These are phyloP conservation scores for Trichoderma harzianum DNA, from an alignment of 2,329 filamentous ascomycete species.

Conservation along the genomic window DNA sequence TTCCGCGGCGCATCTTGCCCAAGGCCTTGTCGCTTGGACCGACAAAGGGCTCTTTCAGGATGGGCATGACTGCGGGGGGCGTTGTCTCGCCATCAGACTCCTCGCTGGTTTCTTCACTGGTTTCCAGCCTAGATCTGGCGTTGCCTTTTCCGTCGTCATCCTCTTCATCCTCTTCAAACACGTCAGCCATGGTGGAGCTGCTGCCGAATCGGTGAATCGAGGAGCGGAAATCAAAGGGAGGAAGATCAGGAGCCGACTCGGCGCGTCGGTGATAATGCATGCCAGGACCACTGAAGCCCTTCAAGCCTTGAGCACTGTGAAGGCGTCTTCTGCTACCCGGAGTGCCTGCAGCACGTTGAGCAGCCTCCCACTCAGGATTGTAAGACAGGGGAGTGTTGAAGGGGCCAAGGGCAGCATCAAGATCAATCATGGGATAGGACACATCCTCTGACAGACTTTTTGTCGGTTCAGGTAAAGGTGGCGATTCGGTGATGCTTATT, in stretches of 20 bases:
- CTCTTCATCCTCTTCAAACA: constrained; percentile 82
- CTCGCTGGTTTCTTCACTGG: constrained; percentile 42
- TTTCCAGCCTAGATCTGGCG: constrained; percentile 41
- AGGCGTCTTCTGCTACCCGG: constrained; percentile 62
- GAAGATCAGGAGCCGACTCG: constrained; percentile 76
- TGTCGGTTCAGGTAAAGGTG: constrained; percentile 32
- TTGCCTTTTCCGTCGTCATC: constrained; percentile 46
- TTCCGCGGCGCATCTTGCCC: constrained; percentile 40
- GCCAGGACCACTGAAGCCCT: constrained; percentile 64
- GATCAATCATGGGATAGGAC: constrained; percentile 79
- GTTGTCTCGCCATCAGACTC: constrained; percentile 45
- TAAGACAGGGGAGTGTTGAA: constrained; percentile 75
- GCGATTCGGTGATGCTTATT: constrained; percentile 42
- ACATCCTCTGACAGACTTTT: constrained; percentile 56
- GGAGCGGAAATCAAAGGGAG: constrained; percentile 65
- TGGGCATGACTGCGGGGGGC: constrained; percentile 28
- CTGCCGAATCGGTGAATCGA: constrained; percentile 61
- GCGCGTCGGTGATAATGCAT: constrained; percentile 75
- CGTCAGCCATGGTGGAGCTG: constrained; percentile 75
- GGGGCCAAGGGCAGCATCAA: constrained; percentile 88
- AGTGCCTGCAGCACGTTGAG: constrained; percentile 55
- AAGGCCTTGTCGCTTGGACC: constrained; percentile 24
- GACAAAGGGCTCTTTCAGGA: constrained; percentile 24
- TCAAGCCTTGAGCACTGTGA: constrained; percentile 72
- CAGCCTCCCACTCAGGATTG: constrained; percentile 65